Evolutionary conservation across 352 stramenopile species (phyloP).

Genomic region (Globisporangium irregulare): DNA sequence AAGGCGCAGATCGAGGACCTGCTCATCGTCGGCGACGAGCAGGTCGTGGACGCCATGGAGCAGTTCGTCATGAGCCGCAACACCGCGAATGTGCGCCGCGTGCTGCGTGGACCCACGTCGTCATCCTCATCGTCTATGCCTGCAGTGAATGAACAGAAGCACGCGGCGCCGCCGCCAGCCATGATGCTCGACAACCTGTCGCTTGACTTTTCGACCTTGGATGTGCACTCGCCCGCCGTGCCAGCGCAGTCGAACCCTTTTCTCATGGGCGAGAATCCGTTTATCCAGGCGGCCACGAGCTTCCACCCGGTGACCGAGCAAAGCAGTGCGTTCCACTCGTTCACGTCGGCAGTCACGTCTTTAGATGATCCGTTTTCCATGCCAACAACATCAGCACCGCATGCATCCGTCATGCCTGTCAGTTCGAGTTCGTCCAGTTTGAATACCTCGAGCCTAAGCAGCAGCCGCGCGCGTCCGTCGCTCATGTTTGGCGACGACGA

Average conservation of each 20-base stretch:
- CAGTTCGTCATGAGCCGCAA: conserved; percentile 66
- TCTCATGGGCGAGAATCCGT: conserved; percentile 41
- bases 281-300: conserved; percentile 31
- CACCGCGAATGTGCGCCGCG: conserved; percentile 40
- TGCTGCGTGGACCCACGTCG: conserved; percentile 37
- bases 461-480: conserved; percentile 33
- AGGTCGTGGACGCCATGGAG: conserved; percentile 78
- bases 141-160: neutral
- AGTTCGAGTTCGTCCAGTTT: neutral
- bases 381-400: neutral
- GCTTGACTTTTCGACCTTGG: conserved; percentile 47
- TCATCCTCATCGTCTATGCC: neutral
- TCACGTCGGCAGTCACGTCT: conserved; percentile 22
- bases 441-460: conserved; percentile 5
- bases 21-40: conserved; percentile 67
- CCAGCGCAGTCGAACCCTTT: conserved; percentile 40
- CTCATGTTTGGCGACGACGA: conserved; percentile 64
- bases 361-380: conserved; percentile 19
- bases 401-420: conserved; percentile 1
- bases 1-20: conserved; percentile 64
- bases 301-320: conserved; percentile 27
- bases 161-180: neutral
- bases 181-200: conserved; percentile 47
- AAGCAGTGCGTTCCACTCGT: conserved; percentile 13
- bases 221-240: conserved; percentile 40